Conservation (phyloP, 2,329 filamentous ascomycete genomes). For the Pyrenophora graminea region DNA sequence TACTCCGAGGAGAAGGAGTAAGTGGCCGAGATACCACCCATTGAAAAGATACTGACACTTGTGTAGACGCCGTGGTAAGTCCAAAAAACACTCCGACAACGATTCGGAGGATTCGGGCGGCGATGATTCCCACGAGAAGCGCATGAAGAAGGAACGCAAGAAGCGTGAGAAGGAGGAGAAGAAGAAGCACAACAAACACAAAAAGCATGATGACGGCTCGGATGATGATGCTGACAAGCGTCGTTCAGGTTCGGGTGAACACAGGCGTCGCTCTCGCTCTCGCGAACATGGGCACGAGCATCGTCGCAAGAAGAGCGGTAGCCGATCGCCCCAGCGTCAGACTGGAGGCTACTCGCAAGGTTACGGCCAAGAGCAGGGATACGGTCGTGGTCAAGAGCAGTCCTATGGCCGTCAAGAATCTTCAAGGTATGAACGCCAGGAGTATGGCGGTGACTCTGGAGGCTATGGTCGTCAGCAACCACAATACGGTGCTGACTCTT, state of each 20-base stretch:
- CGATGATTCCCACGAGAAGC: conserved; percentile 34
- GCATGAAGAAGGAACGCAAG: conserved; percentile 26
- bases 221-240: conserved; percentile 27
- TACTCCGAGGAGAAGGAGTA: conserved; percentile 50
- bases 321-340: conserved; percentile 27
- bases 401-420: not conserved
- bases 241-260: conserved; percentile 25
- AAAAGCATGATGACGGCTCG: conserved; percentile 19
- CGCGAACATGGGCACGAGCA: conserved; percentile 23
- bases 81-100: conserved; percentile 50
- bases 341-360: conserved; percentile 26
- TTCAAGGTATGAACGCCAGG: conserved; percentile 1
- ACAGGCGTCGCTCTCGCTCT: conserved; percentile 18
- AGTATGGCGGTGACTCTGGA: conserved; percentile 3
- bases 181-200: conserved; percentile 20
- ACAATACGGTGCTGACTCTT: conserved; percentile 4
- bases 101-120: conserved; percentile 32
- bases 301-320: conserved; percentile 27
- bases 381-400: conserved; percentile 14
- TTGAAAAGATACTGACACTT: conserved; percentile 13
- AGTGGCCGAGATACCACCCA: conserved; percentile 9
- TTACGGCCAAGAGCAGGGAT: conserved; percentile 31
- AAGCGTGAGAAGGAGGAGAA: conserved; percentile 26
- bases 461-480: conserved; percentile 11
- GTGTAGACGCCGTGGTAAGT: conserved; percentile 40